Percentiles rank a stretch among this genome's conserved stretches.
These are phyloP conservation scores for Aspergillus unguis DNA, from an alignment of 2,329 filamentous ascomycete genomes.

Conservation along the genomic window DNA sequence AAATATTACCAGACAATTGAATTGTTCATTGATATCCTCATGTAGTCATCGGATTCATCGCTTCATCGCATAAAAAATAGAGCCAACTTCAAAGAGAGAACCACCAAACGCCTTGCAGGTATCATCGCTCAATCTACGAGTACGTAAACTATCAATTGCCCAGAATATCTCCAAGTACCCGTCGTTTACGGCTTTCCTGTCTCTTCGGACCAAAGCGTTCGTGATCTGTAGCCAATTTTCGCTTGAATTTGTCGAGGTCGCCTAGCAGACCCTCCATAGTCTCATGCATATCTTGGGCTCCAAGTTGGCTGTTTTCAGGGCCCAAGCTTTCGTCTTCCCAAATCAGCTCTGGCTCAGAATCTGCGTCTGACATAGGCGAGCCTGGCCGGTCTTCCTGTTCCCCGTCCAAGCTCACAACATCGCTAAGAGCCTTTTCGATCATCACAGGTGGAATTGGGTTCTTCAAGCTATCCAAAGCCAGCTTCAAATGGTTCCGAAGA, in stretches of 20 bases:
- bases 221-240: constrained; percentile 78
- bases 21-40: no score
- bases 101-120: constrained; percentile 10
- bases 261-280: constrained; percentile 79
- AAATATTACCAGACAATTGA: no score
- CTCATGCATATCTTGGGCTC: constrained; percentile 67
- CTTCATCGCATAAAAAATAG: no score
- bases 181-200: constrained; percentile 24
- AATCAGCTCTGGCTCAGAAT: constrained; percentile 36
- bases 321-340: constrained; percentile 50
- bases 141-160: constrained; percentile 24
- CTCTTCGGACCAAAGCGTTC: constrained; percentile 37
- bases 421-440: constrained; percentile 33
- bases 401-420: constrained; percentile 26
- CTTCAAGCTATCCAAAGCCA: constrained; percentile 80
- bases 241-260: constrained; percentile 75
- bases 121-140: constrained; percentile 1
- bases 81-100: neutral
- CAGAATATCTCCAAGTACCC: constrained; percentile 29
- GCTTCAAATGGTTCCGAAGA: constrained; percentile 77
- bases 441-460: constrained; percentile 72
- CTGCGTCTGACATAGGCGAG: constrained; percentile 27
- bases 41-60: no score
- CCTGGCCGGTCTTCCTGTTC: constrained; percentile 46
- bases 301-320: constrained; percentile 40